These are phyloP conservation scores for Paspalum vaginatum DNA, from an alignment of 176 grass and related monocot genomes.

Conservation along the genomic window DNA sequence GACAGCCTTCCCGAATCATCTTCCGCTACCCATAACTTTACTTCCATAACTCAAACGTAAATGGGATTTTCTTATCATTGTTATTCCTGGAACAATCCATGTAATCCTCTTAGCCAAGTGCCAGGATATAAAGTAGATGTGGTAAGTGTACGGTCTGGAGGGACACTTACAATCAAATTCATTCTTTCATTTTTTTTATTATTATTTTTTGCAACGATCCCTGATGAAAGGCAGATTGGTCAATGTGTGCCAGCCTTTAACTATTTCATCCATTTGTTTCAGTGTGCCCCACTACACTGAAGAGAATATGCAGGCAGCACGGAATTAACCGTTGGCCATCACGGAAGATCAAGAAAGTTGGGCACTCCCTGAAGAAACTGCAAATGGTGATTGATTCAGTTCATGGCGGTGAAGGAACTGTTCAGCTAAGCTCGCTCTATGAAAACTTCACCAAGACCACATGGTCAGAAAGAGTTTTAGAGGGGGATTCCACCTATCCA, in stretches of 20 bases:
- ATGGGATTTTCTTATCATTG: background rate
- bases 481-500: slow-evolving; percentile 34
- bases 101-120: background rate
- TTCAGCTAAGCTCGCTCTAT: slow-evolving; percentile 89
- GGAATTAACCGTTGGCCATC: slow-evolving; percentile 97
- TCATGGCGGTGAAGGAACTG: slow-evolving; percentile 66
- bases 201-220: background rate
- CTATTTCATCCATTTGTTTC: slow-evolving; percentile 40
- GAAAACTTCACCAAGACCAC: slow-evolving; percentile 80
- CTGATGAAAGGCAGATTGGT: background rate
- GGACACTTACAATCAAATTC: background rate
- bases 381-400: slow-evolving; percentile 94
- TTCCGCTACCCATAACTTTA: background rate
- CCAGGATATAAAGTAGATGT: background rate
- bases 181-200: background rate
- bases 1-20: background rate
- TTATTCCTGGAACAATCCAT: background rate
- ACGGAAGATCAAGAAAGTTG: slow-evolving; percentile 97
- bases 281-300: slow-evolving; percentile 98
- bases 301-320: slow-evolving; percentile 95
- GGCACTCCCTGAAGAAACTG: slow-evolving; percentile 88
- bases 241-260: background rate
- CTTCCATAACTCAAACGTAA: background rate
- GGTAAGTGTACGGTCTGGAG: background rate
- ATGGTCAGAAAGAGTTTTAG: slow-evolving; percentile 66